Percentiles rank a stretch among this genome's conserved stretches.
Conservation (phyloP, 768 basidiomycete species). For the Tricholoma sp. region DNA sequence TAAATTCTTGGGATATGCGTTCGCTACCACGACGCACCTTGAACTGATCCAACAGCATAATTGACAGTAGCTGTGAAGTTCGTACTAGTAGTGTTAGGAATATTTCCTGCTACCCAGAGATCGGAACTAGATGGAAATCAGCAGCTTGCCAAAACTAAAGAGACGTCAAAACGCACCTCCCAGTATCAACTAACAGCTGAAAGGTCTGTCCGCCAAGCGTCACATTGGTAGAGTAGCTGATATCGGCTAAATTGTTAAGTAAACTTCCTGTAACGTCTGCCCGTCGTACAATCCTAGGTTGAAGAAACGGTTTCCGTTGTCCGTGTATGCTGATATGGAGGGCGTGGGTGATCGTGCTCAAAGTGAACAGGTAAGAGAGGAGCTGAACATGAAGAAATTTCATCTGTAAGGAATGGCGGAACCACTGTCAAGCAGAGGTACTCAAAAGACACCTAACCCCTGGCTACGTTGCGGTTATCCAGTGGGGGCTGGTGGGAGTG, state of each 20-base stretch:
- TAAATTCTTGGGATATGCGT: not conserved
- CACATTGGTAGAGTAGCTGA: constrained; percentile 36
- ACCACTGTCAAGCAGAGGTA: constrained; percentile 2
- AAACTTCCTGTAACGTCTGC: constrained; percentile 10
- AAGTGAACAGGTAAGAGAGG: constrained; percentile 2
- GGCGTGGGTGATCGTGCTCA: constrained; percentile 3
- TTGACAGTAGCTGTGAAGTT: constrained; percentile 33
- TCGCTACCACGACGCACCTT: constrained; percentile 30
- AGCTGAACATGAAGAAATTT: constrained; percentile 4
- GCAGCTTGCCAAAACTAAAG: not conserved
- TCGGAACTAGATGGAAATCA: constrained; percentile 44
- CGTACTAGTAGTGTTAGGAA: constrained; percentile 34
- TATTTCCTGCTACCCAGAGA: constrained; percentile 49
- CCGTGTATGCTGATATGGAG: constrained; percentile 19
- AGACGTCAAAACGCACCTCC: constrained; percentile 28
- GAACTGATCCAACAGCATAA: constrained; percentile 51
- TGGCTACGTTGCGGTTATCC: not conserved
- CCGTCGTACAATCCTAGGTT: constrained; percentile 7
- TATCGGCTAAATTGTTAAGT: constrained; percentile 31
- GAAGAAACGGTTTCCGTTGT: constrained; percentile 2
- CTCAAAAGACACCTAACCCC: not conserved
- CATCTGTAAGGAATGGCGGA: constrained; percentile 6
- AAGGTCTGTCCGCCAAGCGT: constrained; percentile 31
- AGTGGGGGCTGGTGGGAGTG: too few relatives aligned
- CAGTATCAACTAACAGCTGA: constrained; percentile 41